These are phyloP conservation scores for Candida sithepensis DNA, from an alignment of 805 yeast genomes.

Conservation along the genomic window DNA sequence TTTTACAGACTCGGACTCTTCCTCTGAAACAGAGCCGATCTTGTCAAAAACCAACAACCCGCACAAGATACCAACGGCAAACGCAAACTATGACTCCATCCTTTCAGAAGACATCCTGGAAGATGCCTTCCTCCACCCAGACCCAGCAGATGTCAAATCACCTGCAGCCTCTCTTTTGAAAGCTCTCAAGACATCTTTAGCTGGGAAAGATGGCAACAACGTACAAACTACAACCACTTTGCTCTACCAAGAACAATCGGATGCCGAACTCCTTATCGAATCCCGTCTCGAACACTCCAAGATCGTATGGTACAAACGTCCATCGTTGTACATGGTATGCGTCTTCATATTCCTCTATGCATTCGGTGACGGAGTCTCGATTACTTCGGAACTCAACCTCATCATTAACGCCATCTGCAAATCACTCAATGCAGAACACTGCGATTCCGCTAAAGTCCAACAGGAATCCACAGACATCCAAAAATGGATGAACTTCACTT, in stretches of 20 bases:
- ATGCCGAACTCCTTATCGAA: slow-evolving; percentile 47
- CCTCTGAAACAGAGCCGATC: not conserved
- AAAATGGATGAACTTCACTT: slow-evolving; percentile 37
- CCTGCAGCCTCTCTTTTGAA: not conserved
- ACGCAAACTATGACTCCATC: slow-evolving; percentile 10
- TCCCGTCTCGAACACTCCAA: slow-evolving; percentile 36
- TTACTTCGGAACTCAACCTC: slow-evolving; percentile 36
- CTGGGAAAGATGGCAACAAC: not conserved
- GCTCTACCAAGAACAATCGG: slow-evolving; percentile 30
- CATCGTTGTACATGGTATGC: slow-evolving; percentile 51
- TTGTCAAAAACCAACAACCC: not conserved
- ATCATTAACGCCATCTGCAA: slow-evolving; percentile 39
- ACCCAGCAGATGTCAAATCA: no score
- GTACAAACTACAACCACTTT: not conserved
- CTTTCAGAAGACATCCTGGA: slow-evolving; percentile 33
- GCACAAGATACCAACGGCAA: slow-evolving; percentile 5
- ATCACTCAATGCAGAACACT: slow-evolving; percentile 17
- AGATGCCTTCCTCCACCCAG: slow-evolving; percentile 34
- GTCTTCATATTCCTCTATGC: slow-evolving; percentile 39
- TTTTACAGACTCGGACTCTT: not conserved
- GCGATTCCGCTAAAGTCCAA: slow-evolving; percentile 37
- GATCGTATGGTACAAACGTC: slow-evolving; percentile 53
- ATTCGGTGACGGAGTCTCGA: slow-evolving; percentile 36
- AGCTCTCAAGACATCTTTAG: not conserved
- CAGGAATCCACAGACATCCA: slow-evolving; percentile 44